phyloP scores from a whole-genome alignment of 768 basidiomycete genomes.

The Termitomyces sp. region DNA sequence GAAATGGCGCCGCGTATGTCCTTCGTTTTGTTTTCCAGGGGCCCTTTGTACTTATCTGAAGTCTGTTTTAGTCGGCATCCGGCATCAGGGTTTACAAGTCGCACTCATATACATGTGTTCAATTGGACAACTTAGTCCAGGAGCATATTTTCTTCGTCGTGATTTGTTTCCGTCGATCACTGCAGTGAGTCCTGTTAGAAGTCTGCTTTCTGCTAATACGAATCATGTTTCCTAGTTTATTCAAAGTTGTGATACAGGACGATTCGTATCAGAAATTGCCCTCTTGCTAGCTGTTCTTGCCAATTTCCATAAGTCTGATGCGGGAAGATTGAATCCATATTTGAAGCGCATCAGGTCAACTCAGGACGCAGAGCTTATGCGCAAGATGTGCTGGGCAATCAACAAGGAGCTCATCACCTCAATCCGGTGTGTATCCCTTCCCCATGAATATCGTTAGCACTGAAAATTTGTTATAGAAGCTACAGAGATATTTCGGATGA shows the following conservation, averaged over 20 bases:
- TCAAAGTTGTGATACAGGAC: conserved; percentile 51
- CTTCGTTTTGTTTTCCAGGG: neutral
- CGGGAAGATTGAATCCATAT: conserved; percentile 67
- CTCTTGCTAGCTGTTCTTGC: conserved; percentile 62
- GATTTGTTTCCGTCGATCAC: conserved; percentile 59
- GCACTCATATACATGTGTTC: conserved; percentile 59
- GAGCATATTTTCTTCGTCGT: conserved; percentile 65
- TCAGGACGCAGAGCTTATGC: conserved; percentile 50
- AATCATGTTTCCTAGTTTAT: conserved; percentile 41
- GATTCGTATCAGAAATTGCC: conserved; percentile 57
- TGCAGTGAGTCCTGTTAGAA: conserved; percentile 33
- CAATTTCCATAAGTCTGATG: conserved; percentile 74
- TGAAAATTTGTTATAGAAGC: conserved; percentile 33
- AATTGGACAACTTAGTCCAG: conserved; percentile 63
- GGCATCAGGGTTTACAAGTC: conserved; percentile 56
- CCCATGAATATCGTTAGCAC: neutral
- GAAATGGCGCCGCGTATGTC: conserved; percentile 42
- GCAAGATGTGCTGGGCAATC: conserved; percentile 55
- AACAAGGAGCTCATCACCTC: conserved; percentile 50
- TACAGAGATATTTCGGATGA: conserved; percentile 60
- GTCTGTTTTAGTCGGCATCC: conserved; percentile 37
- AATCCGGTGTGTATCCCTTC: conserved; percentile 41
- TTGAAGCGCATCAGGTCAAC: conserved; percentile 50
- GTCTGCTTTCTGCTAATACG: neutral
- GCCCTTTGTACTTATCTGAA: neutral